Percentiles rank a stretch among this genome's conserved stretches.
Evolutionary conservation across 83 land plant species (phyloP).

Genomic region (Diphasiastrum complanatum): DNA sequence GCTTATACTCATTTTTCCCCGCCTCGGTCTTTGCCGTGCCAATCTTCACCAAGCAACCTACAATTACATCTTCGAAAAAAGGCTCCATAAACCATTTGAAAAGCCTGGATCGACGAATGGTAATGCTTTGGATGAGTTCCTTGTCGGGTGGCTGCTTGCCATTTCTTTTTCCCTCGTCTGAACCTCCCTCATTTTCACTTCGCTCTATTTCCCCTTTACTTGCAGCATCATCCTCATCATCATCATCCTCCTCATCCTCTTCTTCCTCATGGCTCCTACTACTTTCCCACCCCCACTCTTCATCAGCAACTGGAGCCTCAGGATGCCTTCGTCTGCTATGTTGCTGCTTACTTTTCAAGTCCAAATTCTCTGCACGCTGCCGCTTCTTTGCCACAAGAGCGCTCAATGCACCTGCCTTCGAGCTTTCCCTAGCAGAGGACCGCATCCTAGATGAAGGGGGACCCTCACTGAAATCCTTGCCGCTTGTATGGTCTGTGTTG

Average conservation of each 20-base stretch:
- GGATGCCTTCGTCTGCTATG: slow-evolving; percentile 7
- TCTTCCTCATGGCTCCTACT: slow-evolving; percentile 26
- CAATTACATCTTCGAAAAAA: slow-evolving; percentile 83
- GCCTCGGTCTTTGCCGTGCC: slow-evolving; percentile 63
- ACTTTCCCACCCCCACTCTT: slow-evolving; percentile 37
- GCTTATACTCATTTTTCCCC: slow-evolving; percentile 53
- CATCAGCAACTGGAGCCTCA: slow-evolving; percentile 15
- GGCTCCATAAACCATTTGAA: slow-evolving; percentile 98
- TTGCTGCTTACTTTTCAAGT: slow-evolving; percentile 37
- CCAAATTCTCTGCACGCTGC: slow-evolving; percentile 60
- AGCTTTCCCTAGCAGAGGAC: slow-evolving; percentile 41
- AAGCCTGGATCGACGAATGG: slow-evolving; percentile 75
- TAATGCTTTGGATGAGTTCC: slow-evolving; percentile 58
- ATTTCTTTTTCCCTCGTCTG: slow-evolving; percentile 21
- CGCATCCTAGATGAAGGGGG: slow-evolving; percentile 50
- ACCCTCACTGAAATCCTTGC: slow-evolving; percentile 6
- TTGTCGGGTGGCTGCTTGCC: slow-evolving; percentile 22
- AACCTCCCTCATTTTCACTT: slow-evolving; percentile 39
- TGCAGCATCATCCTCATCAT: slow-evolving; percentile 36
- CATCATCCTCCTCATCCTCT: slow-evolving; percentile 32
- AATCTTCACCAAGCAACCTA: slow-evolving; percentile 90
- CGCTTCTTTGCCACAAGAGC: slow-evolving; percentile 62
- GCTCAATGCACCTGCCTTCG: slow-evolving; percentile 67
- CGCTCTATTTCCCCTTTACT: not conserved
- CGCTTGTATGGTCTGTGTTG: too few relatives aligned